Evolutionary conservation across 2,329 filamentous ascomycete species (phyloP), one percentile per base, ranked within the genome.

Genomic region (Penicillium brevicompactum): DNA sequence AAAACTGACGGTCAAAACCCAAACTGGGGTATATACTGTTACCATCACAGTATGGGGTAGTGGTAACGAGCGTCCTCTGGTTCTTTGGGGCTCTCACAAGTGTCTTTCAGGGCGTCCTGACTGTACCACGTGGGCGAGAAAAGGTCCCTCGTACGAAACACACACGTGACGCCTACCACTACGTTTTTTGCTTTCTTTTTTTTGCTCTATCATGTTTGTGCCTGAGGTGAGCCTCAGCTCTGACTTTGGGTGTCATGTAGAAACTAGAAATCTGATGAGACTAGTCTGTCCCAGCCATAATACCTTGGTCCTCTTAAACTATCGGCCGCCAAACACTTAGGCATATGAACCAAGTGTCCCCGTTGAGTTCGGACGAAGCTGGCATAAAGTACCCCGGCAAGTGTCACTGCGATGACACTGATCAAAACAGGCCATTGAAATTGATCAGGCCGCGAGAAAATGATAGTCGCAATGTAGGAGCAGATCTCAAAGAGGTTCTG

Each of bases 401-500:
- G 27, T 2, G 59, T 58, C 21, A 74, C 65, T 6, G 71, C 70
- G 7, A 65, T 67, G 2, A 81, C 78, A 52, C 84, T 88, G 45
- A 90, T 78, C 6, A 82, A 68, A 0, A 84, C 81, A 0, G 88
- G 87, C 67, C 82, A 86, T 52, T 77, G 76, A 67, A 92, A 92
- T 63, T 89, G 80, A 3, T 82, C 78, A 0, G 88, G 88, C 0
- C 75, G 73, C 1, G 82, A 78, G 57, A 87, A 90, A 4, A 87
- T 67, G 56, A 90, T 85, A 0, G 89, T 92, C 0, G 81, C 80
- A 0, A 79, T 79, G 65, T 85, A 91, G 0, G 87, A 86, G 1
- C 86, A 70, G 46, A 91, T 78, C 69, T 92, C 88, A 57, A 90
- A 91, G 0, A 83, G 61, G 57, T 86, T 91, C 67, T 92, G 89